Base-by-base conservation (phyloP, 2,329 filamentous ascomycete species). In the Daldinia sp. region DNA sequence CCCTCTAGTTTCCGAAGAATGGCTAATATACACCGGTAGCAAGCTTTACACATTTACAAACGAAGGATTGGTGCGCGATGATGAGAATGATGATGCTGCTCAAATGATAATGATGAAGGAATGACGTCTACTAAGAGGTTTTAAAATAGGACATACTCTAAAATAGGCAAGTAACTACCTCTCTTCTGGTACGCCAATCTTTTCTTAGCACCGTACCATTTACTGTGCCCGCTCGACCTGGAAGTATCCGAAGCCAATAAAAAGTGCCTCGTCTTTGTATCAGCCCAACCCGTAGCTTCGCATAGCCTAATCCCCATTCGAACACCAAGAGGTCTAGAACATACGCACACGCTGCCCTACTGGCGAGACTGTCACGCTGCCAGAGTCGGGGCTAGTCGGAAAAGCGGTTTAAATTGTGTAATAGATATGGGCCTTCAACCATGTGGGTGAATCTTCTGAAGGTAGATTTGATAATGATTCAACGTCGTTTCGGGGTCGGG, bases 361-460 rank as follows among this genome's bases (percentile, higher is more conserved):
- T 61, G 39, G 60, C 62, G 60, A 68, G 65, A 60, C 57, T 44
- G 60, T 70, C 68, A 68, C 65, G 65, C 63, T 48, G 57, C 28
- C 54, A 55, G 54, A 48, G 28, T 53, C 62, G 59, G 63, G 59
- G 33, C 59, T 63, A 51, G 65, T 55, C 56, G 56, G 13, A 51
- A 65, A 60, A 37, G 42, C 50, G 44, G 59, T 60, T n/a, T 58
- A 63, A 63, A 55, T 63, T 70, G 63, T 68, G 60, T 68, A 68
- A 65, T 68, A 57, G 56, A 60, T 62, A 60, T 57, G 33, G 42
- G 15, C 39, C 37, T 5, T 18, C 33, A 46, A 30, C 54, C 59
- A 53, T 65, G 41, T 66, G 58, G 59, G 39, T 28, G 46, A 58
- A 42, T 26, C 15, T 30, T 55, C 55, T 51, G 28, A 26, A 53